Base-by-base conservation (phyloP, 371 early-diverging fungal genomes). In the Antonospora locustae region DNA sequence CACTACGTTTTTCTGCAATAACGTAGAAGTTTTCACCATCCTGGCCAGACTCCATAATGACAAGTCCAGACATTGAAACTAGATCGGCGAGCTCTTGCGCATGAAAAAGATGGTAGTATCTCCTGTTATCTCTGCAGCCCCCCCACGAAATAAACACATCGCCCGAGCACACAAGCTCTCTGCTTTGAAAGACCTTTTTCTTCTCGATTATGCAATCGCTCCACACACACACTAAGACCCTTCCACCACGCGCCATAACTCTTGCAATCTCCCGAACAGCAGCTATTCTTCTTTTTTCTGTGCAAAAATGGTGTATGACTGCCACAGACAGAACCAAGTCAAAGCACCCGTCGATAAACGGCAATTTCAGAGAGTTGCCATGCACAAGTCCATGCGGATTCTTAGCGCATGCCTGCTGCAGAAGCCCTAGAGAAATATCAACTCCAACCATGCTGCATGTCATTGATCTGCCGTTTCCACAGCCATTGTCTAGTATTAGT, bases 271-370 rank as follows among this genome's bases (percentile, higher is more conserved):
- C 57, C 23, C 43, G 17, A n/a, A 73, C 30, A 17, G 56, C 40
- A 28, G 34, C 29, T 16, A 12, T 32, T 48, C 73, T 47, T 39
- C 73, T 56, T 41, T 56, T 62, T 16, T 48, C 9, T 17, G 70
- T 69, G 14, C 57, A 53, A 3, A 73, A 48, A 51, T 73, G 74
- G 46, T 73, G 74, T 16, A 73, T 59, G 3, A 73, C 74, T 36
- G 69, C 71, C 24, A 70, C 59, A 28, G 68, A 68, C 3, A 73
- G 29, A 36, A 69, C 48, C 9, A 69, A 22, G 47, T 73, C 69
- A 62, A 67, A 73, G 14, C 41, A 34, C 19, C 32, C 28, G 22
- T 40, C 30, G 16, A 2, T 34, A 49, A 71, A 55, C 6, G 66
- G 61, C 7, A 66, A 25, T 19, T 12, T 14, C 3, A 62, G 47